These are phyloP conservation scores for Leccinellum albellum DNA, from an alignment of 768 basidiomycete species.

Conservation along the genomic window DNA sequence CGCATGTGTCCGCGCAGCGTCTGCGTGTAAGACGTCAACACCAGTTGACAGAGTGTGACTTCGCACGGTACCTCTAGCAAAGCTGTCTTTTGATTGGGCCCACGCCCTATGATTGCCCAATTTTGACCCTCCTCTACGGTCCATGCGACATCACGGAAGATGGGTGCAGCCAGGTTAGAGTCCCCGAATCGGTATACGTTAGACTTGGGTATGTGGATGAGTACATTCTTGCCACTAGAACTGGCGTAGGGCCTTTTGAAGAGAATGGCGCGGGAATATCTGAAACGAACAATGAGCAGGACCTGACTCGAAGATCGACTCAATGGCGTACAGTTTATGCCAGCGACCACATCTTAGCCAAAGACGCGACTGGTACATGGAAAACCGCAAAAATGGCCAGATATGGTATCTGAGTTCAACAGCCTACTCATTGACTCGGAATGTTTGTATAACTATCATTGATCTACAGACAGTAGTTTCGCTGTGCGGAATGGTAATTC, in stretches of 20 bases:
- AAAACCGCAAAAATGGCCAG: background rate
- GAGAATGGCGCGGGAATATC: background rate
- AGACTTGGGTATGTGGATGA: slow-evolving; percentile 44
- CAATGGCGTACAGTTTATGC: background rate
- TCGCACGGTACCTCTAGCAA: slow-evolving; percentile 55
- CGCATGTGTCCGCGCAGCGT: slow-evolving; percentile 69
- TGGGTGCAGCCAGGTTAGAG: slow-evolving; percentile 41
- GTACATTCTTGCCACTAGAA: background rate
- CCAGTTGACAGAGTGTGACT: too few species aligned
- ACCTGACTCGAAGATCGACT: background rate
- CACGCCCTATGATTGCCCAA: slow-evolving; percentile 74
- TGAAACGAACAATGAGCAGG: background rate
- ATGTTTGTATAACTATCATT: too few species aligned
- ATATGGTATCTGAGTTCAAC: too few species aligned
- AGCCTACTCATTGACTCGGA: too few species aligned
- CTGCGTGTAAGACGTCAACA: slow-evolving; percentile 31
- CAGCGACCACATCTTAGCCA: background rate
- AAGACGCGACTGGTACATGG: slow-evolving; percentile 6
- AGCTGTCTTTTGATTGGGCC: slow-evolving; percentile 56
- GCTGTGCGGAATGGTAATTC: too few species aligned
- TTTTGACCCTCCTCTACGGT: slow-evolving; percentile 56
- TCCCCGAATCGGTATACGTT: slow-evolving; percentile 61
- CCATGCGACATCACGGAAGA: slow-evolving; percentile 56
- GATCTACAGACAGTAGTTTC: too few species aligned
- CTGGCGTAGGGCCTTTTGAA: slow-evolving; percentile 6